Conservation (phyloP, 2,329 filamentous ascomycete genomes). For the Xylaria sp. region DNA sequence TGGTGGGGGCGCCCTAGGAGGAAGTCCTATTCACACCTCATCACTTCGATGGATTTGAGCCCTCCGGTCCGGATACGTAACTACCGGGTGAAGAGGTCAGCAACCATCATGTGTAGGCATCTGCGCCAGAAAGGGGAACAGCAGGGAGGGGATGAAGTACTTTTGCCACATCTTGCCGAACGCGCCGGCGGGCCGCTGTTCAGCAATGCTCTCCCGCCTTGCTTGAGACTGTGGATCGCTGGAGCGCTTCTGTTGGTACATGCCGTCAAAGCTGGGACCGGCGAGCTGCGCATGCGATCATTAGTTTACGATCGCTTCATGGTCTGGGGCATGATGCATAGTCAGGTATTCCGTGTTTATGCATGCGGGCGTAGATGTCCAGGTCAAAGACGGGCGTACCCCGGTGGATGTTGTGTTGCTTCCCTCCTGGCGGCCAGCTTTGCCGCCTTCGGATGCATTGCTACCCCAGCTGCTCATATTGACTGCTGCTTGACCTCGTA, state of each 20-base stretch:
- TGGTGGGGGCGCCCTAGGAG: too few species aligned
- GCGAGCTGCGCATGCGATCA: too few species aligned
- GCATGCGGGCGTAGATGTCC: background rate
- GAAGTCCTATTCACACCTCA: too few species aligned
- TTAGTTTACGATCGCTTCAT: too few species aligned
- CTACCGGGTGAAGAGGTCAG: background rate
- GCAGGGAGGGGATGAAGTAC: background rate
- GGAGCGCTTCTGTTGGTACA: conserved; percentile 11
- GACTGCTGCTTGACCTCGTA: background rate
- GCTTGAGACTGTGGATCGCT: background rate
- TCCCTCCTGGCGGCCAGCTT: conserved; percentile 1
- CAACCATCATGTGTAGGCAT: background rate
- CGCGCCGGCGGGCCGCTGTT: conserved; percentile 2
- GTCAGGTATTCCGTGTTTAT: too few species aligned
- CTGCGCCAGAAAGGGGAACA: too few species aligned
- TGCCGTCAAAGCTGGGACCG: conserved; percentile 1
- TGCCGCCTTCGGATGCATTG: background rate
- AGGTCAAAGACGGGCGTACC: background rate
- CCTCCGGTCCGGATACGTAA: background rate
- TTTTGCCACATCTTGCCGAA: conserved; percentile 4
- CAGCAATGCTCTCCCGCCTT: conserved; percentile 5
- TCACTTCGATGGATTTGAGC: too few species aligned
- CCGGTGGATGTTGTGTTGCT: background rate
- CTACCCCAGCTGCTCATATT: conserved; percentile 4
- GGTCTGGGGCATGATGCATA: too few species aligned